Evolutionary conservation across 306 rosid genomes (phyloP).

Genomic region (Crotalaria pallida): DNA sequence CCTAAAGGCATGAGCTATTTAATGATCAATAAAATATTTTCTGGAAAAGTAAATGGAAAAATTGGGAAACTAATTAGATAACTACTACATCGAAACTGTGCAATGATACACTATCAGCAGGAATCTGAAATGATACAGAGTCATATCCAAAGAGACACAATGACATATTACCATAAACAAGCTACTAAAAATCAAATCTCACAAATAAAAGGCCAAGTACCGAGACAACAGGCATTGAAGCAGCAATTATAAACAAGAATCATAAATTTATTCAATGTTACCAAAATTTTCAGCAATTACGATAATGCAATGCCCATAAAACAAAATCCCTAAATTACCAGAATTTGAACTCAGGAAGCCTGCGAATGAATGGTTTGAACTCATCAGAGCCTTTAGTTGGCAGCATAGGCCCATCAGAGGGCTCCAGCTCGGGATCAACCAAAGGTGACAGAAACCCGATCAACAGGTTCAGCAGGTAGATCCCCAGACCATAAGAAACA

Average conservation of each 20-base stretch:
- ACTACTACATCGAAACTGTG: background rate
- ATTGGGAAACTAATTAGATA: background rate
- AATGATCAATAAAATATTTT: background rate
- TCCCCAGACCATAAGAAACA: slow-evolving; percentile 77
- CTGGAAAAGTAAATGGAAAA: background rate
- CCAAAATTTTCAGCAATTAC: background rate
- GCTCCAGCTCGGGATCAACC: slow-evolving; percentile 75
- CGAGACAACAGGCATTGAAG: background rate
- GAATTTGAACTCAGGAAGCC: slow-evolving; percentile 90
- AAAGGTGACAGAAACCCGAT: slow-evolving; percentile 83
- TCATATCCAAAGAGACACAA: background rate
- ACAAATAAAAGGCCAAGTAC: background rate
- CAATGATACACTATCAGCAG: background rate
- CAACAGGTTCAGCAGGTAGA: slow-evolving; percentile 77
- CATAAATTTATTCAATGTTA: background rate
- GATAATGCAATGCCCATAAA: background rate
- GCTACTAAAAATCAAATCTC: background rate
- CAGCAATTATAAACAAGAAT: background rate
- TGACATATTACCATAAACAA: background rate
- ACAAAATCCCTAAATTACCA: slow-evolving; percentile 45
- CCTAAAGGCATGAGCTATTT: background rate
- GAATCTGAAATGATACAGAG: background rate
- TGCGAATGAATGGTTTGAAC: slow-evolving; percentile 85
- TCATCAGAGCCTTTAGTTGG: slow-evolving; percentile 92
- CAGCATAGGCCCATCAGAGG: slow-evolving; percentile 49